Evolutionary conservation across 495 filamentous ascomycete species (phyloP).

Genomic region (Chaetomium cochliodes): DNA sequence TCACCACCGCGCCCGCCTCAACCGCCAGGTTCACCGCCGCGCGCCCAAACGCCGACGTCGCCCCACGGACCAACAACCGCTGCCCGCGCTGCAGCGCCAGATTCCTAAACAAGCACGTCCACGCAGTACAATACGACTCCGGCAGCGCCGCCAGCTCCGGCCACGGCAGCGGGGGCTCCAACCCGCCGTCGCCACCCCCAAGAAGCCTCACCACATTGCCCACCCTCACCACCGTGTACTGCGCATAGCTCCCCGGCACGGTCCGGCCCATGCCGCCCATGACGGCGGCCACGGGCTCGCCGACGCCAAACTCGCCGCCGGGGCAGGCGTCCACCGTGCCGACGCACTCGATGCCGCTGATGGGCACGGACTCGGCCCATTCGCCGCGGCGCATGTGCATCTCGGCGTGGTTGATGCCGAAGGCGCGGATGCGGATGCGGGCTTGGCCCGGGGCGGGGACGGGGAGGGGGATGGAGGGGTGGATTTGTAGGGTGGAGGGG

Average conservation of each 20-base stretch:
- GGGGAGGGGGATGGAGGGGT: neutral
- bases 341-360: conserved; percentile 3
- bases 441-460: neutral
- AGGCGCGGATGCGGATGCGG: neutral
- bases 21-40: neutral
- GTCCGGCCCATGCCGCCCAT: neutral
- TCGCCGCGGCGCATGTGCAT: conserved; percentile 10
- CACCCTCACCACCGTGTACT: neutral
- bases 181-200: neutral
- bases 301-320: neutral
- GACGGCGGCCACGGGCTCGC: neutral
- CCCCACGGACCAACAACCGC: neutral
- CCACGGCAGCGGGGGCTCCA: neutral
- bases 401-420: conserved; percentile 6
- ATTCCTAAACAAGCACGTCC: conserved; percentile 1
- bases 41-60: neutral
- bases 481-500: neutral
- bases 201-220: neutral
- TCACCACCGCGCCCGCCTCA: conserved; percentile 4
- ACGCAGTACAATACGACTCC: neutral
- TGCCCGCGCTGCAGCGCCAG: neutral
- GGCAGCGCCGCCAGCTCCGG: neutral
- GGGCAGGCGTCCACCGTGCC: neutral
- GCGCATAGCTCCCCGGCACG: neutral
- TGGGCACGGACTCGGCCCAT: conserved; percentile 3